These are phyloP conservation scores for Russula compacta DNA, from an alignment of 768 basidiomycete species.

Conservation along the genomic window DNA sequence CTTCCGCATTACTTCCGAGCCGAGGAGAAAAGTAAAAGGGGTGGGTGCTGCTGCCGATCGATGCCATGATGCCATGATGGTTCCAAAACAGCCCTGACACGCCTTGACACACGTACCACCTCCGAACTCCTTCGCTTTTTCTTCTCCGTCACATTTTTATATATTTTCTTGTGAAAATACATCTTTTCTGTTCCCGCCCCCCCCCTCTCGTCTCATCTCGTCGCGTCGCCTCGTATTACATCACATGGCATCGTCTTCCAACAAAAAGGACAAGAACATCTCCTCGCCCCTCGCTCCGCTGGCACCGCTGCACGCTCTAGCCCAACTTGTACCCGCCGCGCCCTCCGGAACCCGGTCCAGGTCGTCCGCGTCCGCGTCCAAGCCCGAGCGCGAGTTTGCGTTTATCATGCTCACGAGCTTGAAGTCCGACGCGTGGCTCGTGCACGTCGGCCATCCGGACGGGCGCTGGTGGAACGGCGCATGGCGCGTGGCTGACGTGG, in stretches of 20 bases:
- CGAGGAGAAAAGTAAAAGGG: background rate
- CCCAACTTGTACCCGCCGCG: background rate
- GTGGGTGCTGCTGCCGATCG: too few species aligned
- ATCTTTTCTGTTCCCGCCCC: background rate
- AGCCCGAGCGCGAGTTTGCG: background rate
- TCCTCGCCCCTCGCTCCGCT: slow-evolving; percentile 1
- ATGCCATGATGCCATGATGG: background rate
- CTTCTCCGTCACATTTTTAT: background rate
- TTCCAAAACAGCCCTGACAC: too few species aligned
- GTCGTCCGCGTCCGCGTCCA: background rate
- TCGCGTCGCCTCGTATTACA: background rate
- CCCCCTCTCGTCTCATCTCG: background rate
- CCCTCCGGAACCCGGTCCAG: background rate
- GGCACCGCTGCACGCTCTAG: slow-evolving; percentile 9
- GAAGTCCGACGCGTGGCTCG: slow-evolving; percentile 2
- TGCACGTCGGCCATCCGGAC: slow-evolving; percentile 8
- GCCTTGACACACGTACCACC: too few species aligned
- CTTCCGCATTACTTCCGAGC: background rate
- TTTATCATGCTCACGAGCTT: slow-evolving; percentile 8
- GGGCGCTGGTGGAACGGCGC: slow-evolving; percentile 14
- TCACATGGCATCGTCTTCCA: slow-evolving; percentile 1
- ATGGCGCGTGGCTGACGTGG: slow-evolving; percentile 4
- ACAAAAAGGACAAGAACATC: background rate
- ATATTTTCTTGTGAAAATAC: slow-evolving; percentile 3
- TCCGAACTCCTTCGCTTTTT: background rate